Percentiles rank a stretch among this genome's conserved stretches.
Evolutionary conservation across 2,329 filamentous ascomycete genomes (phyloP).

Genomic region (Phialophora chinensis): DNA sequence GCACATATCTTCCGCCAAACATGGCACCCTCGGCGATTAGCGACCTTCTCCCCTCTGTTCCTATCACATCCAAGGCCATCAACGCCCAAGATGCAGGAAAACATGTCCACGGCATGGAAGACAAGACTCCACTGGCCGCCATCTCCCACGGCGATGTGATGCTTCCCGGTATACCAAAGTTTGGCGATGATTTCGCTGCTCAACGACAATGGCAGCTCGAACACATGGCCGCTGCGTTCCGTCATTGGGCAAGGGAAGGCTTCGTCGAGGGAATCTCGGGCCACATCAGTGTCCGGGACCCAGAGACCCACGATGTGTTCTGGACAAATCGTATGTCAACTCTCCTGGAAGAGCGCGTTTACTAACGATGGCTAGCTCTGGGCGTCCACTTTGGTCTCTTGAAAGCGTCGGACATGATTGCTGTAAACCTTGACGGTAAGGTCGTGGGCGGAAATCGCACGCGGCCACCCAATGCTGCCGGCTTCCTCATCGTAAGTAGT

Average conservation of each 20-base stretch:
- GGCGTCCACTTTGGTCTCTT: conserved; percentile 70
- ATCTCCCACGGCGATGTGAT: conserved; percentile 40
- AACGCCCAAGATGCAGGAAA: conserved; percentile 26
- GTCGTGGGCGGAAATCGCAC: conserved; percentile 68
- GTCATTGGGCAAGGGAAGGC: conserved; percentile 68
- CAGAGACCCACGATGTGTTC: conserved; percentile 65
- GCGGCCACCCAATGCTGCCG: conserved; percentile 69
- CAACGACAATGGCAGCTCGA: conserved; percentile 69
- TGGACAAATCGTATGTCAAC: conserved; percentile 66
- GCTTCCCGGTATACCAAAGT: conserved; percentile 57
- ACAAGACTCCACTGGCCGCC: conserved; percentile 39
- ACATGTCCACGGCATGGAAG: conserved; percentile 40
- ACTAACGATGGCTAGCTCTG: conserved; percentile 45
- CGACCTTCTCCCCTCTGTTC: conserved; percentile 29
- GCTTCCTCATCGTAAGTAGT: conserved; percentile 63
- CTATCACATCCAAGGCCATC: conserved; percentile 26
- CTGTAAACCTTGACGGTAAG: conserved; percentile 67
- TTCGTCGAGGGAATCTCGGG: conserved; percentile 73
- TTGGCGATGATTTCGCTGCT: conserved; percentile 56
- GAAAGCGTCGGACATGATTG: conserved; percentile 70
- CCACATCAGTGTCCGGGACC: conserved; percentile 71
- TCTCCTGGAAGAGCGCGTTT: background rate
- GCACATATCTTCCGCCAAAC: background rate
- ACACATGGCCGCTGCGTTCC: conserved; percentile 72
- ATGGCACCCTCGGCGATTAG: conserved; percentile 38